Base-by-base conservation (phyloP, 1,139 yeast species). In the Blastobotrys raffinosifermentans region DNA sequence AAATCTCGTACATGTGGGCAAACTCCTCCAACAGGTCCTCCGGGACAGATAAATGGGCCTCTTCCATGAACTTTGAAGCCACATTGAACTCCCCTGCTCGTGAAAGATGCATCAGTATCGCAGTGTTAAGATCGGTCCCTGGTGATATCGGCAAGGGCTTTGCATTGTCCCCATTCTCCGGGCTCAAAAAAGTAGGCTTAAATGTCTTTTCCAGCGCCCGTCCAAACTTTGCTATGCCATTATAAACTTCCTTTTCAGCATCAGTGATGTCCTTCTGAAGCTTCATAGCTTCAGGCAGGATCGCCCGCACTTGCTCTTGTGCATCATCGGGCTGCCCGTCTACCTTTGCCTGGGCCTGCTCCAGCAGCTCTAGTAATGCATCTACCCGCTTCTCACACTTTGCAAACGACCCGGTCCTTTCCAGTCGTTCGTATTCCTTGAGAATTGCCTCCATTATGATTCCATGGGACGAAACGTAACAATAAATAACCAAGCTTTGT, bases 71-170 rank as follows among this genome's bases (percentile, higher is more conserved):
- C 8, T 39, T 45, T 3, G 54, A 43, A 3, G 66, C 63, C 10
- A 61, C 58, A 1, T 63, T 66, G 41, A 70, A 66, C 31, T 67
- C 62, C 1, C 75, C 75, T 18, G 58, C 60, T 16, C 74, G 52
- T 11, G 69, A 48, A 26, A 71, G 47, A 49, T 72, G 74, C 61
- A 69, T 59, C 4, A 67, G 54, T 9, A 72, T 55, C 1, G 75
- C 69, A 21, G 61, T 47, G 39, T 66, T 61, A 31, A 68, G 44
- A 10, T 43, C 48, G 2, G 46, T 34, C n/a, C 46, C 43, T 9
- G 51, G 38, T 11, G 47, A 41, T 14, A 48, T 39, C 3, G 50
- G 51, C 32, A 48, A 48, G 22, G 58, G 48, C 10, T 54, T 51
- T 29, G 61, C 54, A 32, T 54, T 55, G 41, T 58, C 60, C 11